These are phyloP conservation scores for Candida nanaspora DNA, from an alignment of 805 yeast species.

Conservation along the genomic window DNA sequence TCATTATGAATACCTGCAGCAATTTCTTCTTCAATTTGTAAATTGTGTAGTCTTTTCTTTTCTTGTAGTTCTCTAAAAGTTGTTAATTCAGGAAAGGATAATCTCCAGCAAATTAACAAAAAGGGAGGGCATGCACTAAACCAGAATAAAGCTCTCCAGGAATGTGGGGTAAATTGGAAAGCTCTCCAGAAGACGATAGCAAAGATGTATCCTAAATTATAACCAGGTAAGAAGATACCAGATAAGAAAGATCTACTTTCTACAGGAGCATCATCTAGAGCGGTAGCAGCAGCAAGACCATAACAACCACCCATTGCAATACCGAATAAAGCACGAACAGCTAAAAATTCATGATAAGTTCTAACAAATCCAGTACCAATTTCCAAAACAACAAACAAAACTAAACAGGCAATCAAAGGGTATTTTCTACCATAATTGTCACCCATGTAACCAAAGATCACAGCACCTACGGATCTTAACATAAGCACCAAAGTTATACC, in stretches of 20 bases:
- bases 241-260: conserved; percentile 41
- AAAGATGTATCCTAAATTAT: conserved; percentile 49
- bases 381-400: conserved; percentile 36
- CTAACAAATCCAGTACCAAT: conserved; percentile 48
- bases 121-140: conserved; percentile 64
- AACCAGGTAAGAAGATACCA: conserved; percentile 67
- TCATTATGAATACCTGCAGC: no score
- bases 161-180: conserved; percentile 41
- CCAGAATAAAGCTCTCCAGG: conserved; percentile 73
- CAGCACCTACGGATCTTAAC: conserved; percentile 51
- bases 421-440: conserved; percentile 47
- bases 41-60: conserved; percentile 15
- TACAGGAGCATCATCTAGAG: conserved; percentile 36
- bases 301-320: conserved; percentile 44
- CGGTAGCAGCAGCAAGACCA: conserved; percentile 35
- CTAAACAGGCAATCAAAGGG: conserved; percentile 36
- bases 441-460: conserved; percentile 40
- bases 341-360: conserved; percentile 41
- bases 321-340: conserved; percentile 48
- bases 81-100: conserved; percentile 53
- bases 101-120: conserved; percentile 50
- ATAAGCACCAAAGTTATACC: conserved; percentile 40
- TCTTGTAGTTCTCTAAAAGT: conserved; percentile 32
- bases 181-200: conserved; percentile 51
- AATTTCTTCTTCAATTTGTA: conserved; percentile 7